Evolutionary conservation across 768 basidiomycete species (phyloP).

Genomic region (Rhodotorula taiwanensis): DNA sequence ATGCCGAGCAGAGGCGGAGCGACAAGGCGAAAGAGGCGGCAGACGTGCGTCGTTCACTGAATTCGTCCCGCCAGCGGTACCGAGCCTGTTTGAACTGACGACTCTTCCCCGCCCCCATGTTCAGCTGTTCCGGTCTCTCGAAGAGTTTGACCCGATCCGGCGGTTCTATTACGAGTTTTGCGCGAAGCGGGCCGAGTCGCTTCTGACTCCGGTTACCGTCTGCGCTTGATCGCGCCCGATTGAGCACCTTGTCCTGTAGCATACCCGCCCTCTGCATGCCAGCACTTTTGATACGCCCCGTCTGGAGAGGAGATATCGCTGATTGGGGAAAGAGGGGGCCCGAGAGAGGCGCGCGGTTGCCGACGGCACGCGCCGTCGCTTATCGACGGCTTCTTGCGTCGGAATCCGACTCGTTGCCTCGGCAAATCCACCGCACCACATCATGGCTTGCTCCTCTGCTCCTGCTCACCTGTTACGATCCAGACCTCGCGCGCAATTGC

Average conservation of each 20-base stretch:
- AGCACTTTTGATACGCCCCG: too few relatives aligned
- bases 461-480: too few relatives aligned
- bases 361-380: too few relatives aligned
- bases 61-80: background rate
- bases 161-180: constrained; percentile 43
- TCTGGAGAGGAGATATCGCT: too few relatives aligned
- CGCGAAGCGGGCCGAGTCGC: constrained; percentile 20
- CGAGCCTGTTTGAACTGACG: background rate
- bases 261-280: too few relatives aligned
- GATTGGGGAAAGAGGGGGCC: too few relatives aligned
- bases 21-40: constrained; percentile 21
- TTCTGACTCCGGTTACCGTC: background rate
- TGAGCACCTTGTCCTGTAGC: background rate
- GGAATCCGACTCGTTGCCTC: too few relatives aligned
- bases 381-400: too few relatives aligned
- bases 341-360: too few relatives aligned
- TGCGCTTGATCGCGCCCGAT: background rate
- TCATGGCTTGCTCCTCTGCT: too few relatives aligned
- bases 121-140: constrained; percentile 12
- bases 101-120: background rate
- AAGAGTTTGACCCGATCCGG: constrained; percentile 43
- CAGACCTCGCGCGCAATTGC: too few relatives aligned
- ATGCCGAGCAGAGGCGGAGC: background rate
- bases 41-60: constrained; percentile 1
- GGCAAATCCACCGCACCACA: too few relatives aligned